A percentile compares a stretch with the other conserved stretches of the same genome.
These are phyloP conservation scores for Venturia asperata DNA, from an alignment of 2,329 filamentous ascomycete species.

Conservation along the genomic window DNA sequence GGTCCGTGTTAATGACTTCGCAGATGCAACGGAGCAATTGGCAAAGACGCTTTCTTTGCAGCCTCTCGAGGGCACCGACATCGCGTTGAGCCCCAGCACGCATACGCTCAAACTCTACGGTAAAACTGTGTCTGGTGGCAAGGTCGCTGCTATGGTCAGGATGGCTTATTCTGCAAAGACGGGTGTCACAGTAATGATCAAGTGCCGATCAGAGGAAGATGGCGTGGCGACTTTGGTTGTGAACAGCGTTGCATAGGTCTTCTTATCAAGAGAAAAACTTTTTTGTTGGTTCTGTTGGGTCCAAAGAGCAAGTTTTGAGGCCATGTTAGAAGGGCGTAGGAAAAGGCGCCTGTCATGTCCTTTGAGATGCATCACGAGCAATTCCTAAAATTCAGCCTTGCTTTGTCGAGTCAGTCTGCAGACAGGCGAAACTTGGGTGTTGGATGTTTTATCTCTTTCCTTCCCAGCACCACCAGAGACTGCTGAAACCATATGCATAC, in stretches of 20 bases:
- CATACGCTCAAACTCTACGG: constrained; percentile 94
- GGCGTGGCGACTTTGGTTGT: constrained; percentile 79
- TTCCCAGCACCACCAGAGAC: background rate
- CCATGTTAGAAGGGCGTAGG: background rate
- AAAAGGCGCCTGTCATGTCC: background rate
- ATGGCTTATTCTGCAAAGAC: constrained; percentile 93
- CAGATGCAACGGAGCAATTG: constrained; percentile 89
- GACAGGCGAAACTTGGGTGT: background rate
- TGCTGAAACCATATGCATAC: too few species aligned
- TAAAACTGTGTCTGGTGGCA: constrained; percentile 86
- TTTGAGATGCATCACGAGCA: background rate
- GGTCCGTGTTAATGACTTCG: constrained; percentile 15
- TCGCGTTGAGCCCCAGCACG: constrained; percentile 78
- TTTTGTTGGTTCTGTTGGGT: background rate
- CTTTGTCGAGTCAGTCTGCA: background rate
- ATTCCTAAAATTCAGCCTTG: background rate
- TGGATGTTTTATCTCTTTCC: background rate
- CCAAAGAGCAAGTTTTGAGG: background rate
- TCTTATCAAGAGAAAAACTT: background rate
- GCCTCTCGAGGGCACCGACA: constrained; percentile 87
- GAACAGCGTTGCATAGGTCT: constrained; percentile 65
- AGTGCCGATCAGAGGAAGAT: constrained; percentile 85
- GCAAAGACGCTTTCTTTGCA: constrained; percentile 82
- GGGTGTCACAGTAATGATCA: constrained; percentile 93
- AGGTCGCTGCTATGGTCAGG: constrained; percentile 76